Evolutionary conservation across 495 filamentous ascomycete genomes (phyloP).

Genomic region (Polyplosphaeria fusca): DNA sequence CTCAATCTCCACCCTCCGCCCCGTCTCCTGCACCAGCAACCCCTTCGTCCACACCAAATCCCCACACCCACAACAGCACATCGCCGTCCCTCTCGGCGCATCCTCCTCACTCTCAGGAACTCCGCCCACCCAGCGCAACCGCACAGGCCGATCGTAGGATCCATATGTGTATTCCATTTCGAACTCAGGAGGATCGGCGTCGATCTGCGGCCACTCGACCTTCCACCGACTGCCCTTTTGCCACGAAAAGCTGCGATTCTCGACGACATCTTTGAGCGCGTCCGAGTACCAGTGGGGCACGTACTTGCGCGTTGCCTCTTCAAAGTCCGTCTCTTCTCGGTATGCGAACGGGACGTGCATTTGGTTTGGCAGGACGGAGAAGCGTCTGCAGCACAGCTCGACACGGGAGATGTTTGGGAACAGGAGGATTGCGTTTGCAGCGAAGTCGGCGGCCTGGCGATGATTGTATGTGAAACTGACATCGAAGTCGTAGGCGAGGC

Average conservation of each 20-base stretch:
- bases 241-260: background rate
- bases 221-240: slow-evolving; percentile 8
- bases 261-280: background rate
- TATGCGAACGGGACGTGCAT: background rate
- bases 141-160: background rate
- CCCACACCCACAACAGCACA: background rate
- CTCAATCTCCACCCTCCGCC: background rate
- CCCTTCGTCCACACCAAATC: background rate
- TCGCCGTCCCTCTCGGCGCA: background rate
- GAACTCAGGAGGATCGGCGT: too few relatives aligned
- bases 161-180: background rate
- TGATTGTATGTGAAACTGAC: background rate
- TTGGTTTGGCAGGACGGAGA: background rate
- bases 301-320: background rate
- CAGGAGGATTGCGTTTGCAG: background rate
- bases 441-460: background rate
- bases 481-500: background rate
- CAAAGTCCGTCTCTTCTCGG: background rate
- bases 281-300: background rate
- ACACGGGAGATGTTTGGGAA: background rate
- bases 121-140: background rate
- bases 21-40: background rate
- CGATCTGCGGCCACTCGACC: slow-evolving; percentile 9
- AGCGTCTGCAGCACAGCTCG: background rate
- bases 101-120: background rate